phyloP scores from a whole-genome alignment of 768 basidiomycete genomes.

The Lactifluus volemus region DNA sequence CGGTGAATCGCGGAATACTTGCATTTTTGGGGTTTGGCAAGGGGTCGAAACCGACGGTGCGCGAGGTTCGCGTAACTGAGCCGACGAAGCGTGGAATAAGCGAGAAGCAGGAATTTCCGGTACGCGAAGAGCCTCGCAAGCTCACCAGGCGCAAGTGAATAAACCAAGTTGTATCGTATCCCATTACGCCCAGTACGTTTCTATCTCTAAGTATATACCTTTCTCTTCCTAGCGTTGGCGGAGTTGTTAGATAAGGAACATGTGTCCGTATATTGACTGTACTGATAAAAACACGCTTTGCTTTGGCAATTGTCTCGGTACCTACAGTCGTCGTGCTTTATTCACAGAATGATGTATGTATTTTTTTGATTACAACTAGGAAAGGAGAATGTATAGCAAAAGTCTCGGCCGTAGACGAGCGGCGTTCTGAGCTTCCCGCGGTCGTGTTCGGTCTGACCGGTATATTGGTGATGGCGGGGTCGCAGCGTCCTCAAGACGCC shows the following conservation, averaged over 20 bases:
- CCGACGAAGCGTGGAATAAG: not conserved
- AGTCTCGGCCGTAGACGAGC: too few species aligned
- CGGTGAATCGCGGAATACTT: constrained; percentile 10
- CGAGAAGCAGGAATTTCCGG: not conserved
- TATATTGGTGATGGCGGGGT: not conserved
- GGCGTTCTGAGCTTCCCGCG: too few species aligned
- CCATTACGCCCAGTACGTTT: not conserved
- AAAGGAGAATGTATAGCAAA: too few species aligned
- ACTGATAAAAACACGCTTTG: not conserved
- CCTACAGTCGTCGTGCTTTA: not conserved
- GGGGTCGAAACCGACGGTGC: constrained; percentile 10
- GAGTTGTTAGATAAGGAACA: not conserved
- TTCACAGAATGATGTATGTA: constrained; percentile 8
- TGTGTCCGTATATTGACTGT: not conserved
- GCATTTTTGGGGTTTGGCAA: constrained; percentile 19
- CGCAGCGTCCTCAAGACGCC: not conserved
- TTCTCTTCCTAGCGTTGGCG: not conserved
- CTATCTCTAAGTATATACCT: not conserved
- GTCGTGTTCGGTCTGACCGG: too few species aligned
- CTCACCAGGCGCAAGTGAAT: constrained; percentile 13
- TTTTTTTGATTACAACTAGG: not conserved
- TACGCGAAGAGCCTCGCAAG: constrained; percentile 3
- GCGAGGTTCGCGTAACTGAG: constrained; percentile 10
- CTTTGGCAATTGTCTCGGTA: not conserved
- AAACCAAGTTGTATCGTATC: not conserved